A percentile compares a stretch with the other conserved stretches of the same genome.
These are phyloP conservation scores for Fraxinus ornus DNA, from an alignment of 305 asterid genomes.

Conservation along the genomic window DNA sequence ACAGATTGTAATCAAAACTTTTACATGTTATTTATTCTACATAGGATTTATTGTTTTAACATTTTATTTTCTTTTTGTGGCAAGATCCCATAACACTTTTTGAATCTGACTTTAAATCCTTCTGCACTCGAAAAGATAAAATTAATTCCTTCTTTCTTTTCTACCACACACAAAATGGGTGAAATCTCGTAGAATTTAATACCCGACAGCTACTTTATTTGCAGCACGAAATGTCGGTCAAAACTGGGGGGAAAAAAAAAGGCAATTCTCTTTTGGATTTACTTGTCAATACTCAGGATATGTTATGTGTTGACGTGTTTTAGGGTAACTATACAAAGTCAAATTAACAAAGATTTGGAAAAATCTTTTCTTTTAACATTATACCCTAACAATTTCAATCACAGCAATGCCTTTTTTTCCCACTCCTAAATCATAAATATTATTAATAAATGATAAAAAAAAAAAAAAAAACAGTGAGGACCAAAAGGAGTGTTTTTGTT, in stretches of 20 bases:
- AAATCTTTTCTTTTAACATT: slow-evolving; percentile 43
- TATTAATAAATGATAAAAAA: slow-evolving; percentile 27
- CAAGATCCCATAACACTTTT: not conserved
- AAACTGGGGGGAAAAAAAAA: slow-evolving; percentile 10
- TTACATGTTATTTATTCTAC: too few species aligned
- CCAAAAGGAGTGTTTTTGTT: slow-evolving; percentile 23
- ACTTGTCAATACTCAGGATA: slow-evolving; percentile 14
- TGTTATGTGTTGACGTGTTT: not conserved
- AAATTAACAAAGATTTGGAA: slow-evolving; percentile 27
- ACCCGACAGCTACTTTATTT: slow-evolving; percentile 28
- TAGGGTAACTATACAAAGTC: not conserved
- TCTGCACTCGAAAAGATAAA: not conserved
- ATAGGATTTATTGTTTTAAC: not conserved
- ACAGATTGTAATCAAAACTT: too few species aligned
- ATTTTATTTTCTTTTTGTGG: too few species aligned
- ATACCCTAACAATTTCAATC: slow-evolving; percentile 30
- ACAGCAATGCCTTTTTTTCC: slow-evolving; percentile 32
- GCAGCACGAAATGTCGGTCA: slow-evolving; percentile 30
- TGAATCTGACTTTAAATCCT: not conserved
- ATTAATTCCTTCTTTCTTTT: not conserved
- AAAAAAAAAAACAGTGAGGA: slow-evolving; percentile 11
- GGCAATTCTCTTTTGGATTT: slow-evolving; percentile 19
- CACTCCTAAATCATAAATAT: slow-evolving; percentile 34
- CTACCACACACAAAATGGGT: not conserved
- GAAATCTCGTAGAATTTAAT: slow-evolving; percentile 20